These are phyloP conservation scores for Isoetes taiwanensis DNA, from an alignment of 75 land plant genomes.

Conservation along the genomic window DNA sequence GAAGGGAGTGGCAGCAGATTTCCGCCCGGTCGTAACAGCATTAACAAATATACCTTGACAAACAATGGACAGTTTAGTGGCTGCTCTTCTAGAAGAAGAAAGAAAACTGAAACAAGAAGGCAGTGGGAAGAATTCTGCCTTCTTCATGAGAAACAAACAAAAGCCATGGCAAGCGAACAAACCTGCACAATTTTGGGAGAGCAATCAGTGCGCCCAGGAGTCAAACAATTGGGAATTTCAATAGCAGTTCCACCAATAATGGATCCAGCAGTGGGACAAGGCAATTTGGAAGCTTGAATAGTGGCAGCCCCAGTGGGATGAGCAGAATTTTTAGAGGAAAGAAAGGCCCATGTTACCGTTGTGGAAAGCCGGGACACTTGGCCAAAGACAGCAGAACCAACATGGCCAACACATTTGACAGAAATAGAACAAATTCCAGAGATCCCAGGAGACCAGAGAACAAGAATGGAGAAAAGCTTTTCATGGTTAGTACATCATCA, in stretches of 20 bases:
- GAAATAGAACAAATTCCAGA: too few species aligned
- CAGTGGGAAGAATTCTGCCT: too few species aligned
- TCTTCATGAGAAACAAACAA: too few species aligned
- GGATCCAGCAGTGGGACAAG: background rate
- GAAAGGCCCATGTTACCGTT: background rate
- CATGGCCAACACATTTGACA: too few species aligned
- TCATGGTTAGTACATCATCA: background rate
- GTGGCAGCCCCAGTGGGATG: background rate
- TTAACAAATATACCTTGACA: background rate
- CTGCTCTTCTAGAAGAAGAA: background rate
- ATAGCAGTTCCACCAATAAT: background rate
- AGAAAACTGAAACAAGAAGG: background rate
- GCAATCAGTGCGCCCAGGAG: constrained; percentile 1
- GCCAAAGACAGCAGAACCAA: background rate
- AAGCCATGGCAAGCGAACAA: too few species aligned
- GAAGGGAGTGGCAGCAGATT: background rate
- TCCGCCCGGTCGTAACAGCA: background rate
- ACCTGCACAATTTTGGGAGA: too few species aligned
- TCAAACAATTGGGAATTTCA: background rate
- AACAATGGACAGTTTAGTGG: background rate
- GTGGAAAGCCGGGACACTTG: constrained; percentile 3
- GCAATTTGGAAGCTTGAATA: background rate
- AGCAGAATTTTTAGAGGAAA: background rate
- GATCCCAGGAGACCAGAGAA: too few species aligned
- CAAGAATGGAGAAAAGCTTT: background rate